Evolutionary conservation across 2,329 filamentous ascomycete genomes (phyloP), one percentile per base, ranked within the genome.

Genomic region (Aspergillus tubingensis): DNA sequence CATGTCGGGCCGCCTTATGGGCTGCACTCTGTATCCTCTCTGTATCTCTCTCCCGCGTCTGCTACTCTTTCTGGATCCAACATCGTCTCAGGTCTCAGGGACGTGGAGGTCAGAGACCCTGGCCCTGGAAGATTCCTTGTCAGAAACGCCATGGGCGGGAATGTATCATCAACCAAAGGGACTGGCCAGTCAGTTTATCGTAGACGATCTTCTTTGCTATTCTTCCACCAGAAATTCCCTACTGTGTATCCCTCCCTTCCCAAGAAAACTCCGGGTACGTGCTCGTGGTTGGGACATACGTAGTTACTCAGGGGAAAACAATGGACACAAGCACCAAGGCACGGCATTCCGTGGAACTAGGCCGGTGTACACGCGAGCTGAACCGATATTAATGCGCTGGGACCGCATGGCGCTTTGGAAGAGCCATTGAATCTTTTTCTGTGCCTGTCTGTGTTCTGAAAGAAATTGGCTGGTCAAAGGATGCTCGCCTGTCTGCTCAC

Each of bases 281-380:
- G 25, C 43, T 30, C 41, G 53, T 55, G 53, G 53, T 55, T 55
- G 53, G 53, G 53, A 47, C n/a, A 47, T 43, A 53, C 19, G 32
- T 36, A 36, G 32, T 21, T 23, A 50, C 30, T 50, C 47, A 32
- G 47, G 47, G 25, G 47, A 50, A 27, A 32, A 50, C n/a, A 15
- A 19, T 21, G 23, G 44, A 8, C 23, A 27, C 15, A 49, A 23
- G 44, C 25, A 5, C 47, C 47, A 50, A n/a, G 47, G 25, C 47
- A 30, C 47, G 47, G 30, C 47, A 27, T 30, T 27, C 25, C 47
- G 23, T 50, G 23, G 47, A 19, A 44, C 41, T 6, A 44, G 19
- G 13, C 10, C 41, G 41, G 41, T 44, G 41, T 44, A 44, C 41
- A 44, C 41, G 41, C 41, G 41, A 44, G 41, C 41, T 30, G n/a